Conservation (phyloP, 768 basidiomycete genomes). For the Rhodotorula kratochvilovae region DNA sequence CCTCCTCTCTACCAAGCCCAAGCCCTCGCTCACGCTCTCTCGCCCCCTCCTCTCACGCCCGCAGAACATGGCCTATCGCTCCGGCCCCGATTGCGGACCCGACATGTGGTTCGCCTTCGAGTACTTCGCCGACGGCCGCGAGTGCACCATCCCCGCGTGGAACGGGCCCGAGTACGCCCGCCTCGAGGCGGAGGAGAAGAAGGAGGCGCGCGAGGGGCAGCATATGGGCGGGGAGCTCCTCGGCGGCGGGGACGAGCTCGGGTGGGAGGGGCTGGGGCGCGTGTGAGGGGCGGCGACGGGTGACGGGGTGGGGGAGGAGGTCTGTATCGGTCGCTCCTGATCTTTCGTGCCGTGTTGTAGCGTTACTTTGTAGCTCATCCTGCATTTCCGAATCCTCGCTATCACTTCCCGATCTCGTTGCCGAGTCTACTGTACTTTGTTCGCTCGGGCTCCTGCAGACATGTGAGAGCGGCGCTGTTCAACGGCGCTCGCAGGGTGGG, state of each 20-base stretch:
- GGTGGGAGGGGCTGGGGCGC: not conserved
- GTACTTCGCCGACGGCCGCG: slow-evolving; percentile 36
- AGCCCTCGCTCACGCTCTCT: not conserved
- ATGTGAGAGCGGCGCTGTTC: too few relatives aligned
- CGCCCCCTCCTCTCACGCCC: too few relatives aligned
- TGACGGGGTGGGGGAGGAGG: not conserved
- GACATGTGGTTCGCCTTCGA: slow-evolving; percentile 40
- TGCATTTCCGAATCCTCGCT: too few relatives aligned
- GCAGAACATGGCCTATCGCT: slow-evolving; percentile 33
- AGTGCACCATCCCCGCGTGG: slow-evolving; percentile 37
- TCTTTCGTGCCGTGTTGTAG: not conserved
- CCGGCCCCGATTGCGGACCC: slow-evolving; percentile 25
- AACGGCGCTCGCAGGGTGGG: too few relatives aligned
- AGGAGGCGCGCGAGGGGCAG: not conserved
- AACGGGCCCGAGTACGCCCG: slow-evolving; percentile 37
- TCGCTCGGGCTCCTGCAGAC: too few relatives aligned
- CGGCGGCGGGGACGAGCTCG: slow-evolving; percentile 4
- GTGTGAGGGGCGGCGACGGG: too few relatives aligned
- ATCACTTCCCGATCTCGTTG: too few relatives aligned
- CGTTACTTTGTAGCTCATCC: too few relatives aligned
- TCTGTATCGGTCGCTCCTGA: not conserved
- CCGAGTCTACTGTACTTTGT: too few relatives aligned
- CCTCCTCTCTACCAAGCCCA: not conserved
- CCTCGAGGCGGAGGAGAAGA: not conserved
- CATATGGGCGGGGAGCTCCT: not conserved